Base-by-base conservation (phyloP, 2,329 filamentous ascomycete genomes). In the Stemphylium vesicarium region DNA sequence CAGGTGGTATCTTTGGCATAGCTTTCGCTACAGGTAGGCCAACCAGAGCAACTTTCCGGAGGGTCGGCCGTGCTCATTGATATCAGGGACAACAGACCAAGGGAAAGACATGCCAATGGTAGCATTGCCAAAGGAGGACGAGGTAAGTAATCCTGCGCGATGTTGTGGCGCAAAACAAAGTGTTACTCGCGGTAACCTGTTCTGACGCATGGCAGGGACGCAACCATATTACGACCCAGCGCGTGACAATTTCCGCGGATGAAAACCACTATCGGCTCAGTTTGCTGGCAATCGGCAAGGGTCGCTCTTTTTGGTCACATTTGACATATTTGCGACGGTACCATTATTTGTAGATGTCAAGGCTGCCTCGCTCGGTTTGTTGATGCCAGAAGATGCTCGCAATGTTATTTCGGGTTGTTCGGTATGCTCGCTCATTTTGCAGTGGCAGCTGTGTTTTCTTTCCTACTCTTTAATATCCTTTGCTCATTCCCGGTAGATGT, bases 1-100 rank as follows among this genome's bases (percentile, higher is more conserved):
- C 26, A 71, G 77, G n/a, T 82, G 80, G 80, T 78, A 79, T 59
- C 72, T 82, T 5, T 82, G 80, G 80, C 80, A 82, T 61, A 78
- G 79, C 54, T 82, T 81, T 57, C 77, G 80, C n/a, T 81, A 78
- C 57, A 60, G 65, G 65, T 69, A 48, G 6, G 63, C 54, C 4
- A 15, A 18, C 2, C 9, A n/a, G 31, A 4, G 1, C 1, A 10
- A 20, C n/a, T 4, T 26, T 26, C 8, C 26, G 8, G 22, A 8
- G 4, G 7, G 16, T 8, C 24, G 24, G 18, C 11, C 33, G 26
- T 33, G 7, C 52, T 59, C 37, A 58, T 37, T 16, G 9, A 7
- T 11, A 8, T 15, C 22, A 75, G 79, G 47, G 78, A 79, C 55
- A 67, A 68, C 37, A 61, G 69, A 50, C 48, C 53, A 22, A 48